Evolutionary conservation across 208 protist species (phyloP).

Genomic region (Balamuthia mandrillaris): DNA sequence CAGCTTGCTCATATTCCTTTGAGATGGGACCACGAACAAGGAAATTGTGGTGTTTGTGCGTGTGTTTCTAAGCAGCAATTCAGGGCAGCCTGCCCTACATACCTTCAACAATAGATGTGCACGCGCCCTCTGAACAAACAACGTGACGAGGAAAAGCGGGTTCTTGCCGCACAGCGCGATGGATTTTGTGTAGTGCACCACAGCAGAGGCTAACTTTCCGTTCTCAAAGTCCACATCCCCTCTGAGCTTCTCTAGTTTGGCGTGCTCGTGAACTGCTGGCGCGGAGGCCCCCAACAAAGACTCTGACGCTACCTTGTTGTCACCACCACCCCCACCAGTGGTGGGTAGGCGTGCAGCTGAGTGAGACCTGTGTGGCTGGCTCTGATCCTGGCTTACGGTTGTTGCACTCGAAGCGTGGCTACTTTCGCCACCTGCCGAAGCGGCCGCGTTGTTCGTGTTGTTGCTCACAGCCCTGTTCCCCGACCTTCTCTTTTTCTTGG

Average conservation of each 20-base stretch:
- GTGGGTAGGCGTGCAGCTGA: too few species aligned
- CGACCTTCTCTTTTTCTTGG: too few species aligned
- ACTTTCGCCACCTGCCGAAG: too few species aligned
- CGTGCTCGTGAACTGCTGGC: conserved; percentile 20
- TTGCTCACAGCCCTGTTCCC: too few species aligned
- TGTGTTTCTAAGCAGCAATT: neutral
- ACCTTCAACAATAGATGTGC: conserved; percentile 27
- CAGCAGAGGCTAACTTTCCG: neutral
- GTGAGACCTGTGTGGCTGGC: too few species aligned
- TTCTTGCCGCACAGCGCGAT: conserved; percentile 1
- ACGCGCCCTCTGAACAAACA: neutral
- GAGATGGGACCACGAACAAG: neutral
- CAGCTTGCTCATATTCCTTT: conserved; percentile 18
- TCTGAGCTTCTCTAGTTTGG: conserved; percentile 18
- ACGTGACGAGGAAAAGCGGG: conserved; percentile 2
- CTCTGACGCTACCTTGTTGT: too few species aligned
- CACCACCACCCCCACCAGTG: too few species aligned
- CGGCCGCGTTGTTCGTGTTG: too few species aligned
- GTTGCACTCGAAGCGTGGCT: too few species aligned
- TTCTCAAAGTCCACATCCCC: conserved; percentile 16
- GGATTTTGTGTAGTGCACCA: conserved; percentile 18
- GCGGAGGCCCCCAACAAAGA: too few species aligned
- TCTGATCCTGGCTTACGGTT: too few species aligned
- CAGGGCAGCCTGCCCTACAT: neutral
- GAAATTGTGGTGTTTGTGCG: neutral